phyloP scores from a whole-genome alignment of 306 rosid genomes.

The Acacia crassicarpa region DNA sequence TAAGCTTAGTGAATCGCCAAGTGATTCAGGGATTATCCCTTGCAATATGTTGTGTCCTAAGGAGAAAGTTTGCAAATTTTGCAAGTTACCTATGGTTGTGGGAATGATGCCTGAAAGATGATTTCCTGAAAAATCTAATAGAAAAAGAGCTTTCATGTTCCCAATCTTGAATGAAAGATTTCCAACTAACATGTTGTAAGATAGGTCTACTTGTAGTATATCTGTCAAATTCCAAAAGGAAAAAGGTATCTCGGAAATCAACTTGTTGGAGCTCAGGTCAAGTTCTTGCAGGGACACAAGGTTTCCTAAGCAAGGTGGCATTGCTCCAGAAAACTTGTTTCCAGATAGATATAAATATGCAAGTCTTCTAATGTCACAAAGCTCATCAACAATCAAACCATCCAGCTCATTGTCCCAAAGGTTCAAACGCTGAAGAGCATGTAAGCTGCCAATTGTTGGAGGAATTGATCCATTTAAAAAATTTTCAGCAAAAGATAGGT shows the following conservation, averaged over 20 bases:
- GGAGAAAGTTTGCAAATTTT: not conserved
- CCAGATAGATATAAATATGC: not conserved
- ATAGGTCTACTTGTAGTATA: constrained; percentile 12
- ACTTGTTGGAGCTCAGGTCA: not conserved
- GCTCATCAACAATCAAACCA: constrained; percentile 13
- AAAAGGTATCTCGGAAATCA: not conserved
- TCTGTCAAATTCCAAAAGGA: not conserved
- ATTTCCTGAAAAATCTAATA: not conserved
- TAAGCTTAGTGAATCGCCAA: not conserved
- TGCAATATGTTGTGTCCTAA: not conserved
- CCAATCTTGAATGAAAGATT: constrained; percentile 7
- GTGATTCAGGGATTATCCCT: not conserved
- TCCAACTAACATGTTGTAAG: constrained; percentile 16
- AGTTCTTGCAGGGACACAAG: constrained; percentile 19
- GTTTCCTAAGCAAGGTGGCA: constrained; percentile 29
- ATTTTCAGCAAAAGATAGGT: not conserved
- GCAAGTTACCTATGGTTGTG: constrained; percentile 7
- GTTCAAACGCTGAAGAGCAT: constrained; percentile 21
- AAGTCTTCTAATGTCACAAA: constrained; percentile 22
- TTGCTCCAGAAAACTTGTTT: constrained; percentile 21
- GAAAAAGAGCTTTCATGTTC: constrained; percentile 8
- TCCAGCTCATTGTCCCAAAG: constrained; percentile 18
- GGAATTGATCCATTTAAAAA: not conserved
- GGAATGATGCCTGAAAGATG: constrained; percentile 23
- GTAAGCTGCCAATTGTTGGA: not conserved